Percentiles rank a stretch among this genome's conserved stretches.
These are phyloP conservation scores for Phaffomyces antillensis DNA, from an alignment of 805 yeast genomes.

Conservation along the genomic window DNA sequence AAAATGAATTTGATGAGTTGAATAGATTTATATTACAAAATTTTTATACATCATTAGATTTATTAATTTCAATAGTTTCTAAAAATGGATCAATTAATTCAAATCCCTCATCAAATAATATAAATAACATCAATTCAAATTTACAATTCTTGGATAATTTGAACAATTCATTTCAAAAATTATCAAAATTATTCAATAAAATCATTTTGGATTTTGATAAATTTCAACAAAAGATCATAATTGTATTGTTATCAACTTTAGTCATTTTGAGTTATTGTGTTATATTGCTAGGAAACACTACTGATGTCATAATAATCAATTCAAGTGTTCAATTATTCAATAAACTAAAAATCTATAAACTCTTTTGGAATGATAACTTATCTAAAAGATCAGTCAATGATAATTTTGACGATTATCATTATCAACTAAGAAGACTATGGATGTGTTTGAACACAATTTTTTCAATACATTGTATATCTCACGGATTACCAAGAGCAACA, in stretches of 20 bases:
- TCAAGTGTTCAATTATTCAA: constrained; percentile 47
- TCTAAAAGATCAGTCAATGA: constrained; percentile 7
- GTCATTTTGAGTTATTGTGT: constrained; percentile 47
- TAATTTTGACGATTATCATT: constrained; percentile 20
- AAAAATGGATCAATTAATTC: constrained; percentile 6
- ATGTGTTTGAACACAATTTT: constrained; percentile 42
- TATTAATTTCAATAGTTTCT: constrained; percentile 11
- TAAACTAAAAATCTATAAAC: constrained; percentile 45
- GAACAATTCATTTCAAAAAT: constrained; percentile 7
- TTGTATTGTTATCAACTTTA: constrained; percentile 23
- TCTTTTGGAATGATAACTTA: constrained; percentile 18
- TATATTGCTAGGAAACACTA: constrained; percentile 51
- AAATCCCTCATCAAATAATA: neutral
- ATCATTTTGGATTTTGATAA: constrained; percentile 6
- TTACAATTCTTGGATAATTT: constrained; percentile 9
- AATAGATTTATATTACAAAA: constrained; percentile 12
- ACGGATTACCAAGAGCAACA: constrained; percentile 37
- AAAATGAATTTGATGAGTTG: constrained; percentile 16
- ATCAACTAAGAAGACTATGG: constrained; percentile 36
- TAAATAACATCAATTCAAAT: neutral
- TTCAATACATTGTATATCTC: constrained; percentile 43
- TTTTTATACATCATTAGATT: constrained; percentile 16
- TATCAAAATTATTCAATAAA: constrained; percentile 13
- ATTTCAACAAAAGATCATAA: constrained; percentile 10
- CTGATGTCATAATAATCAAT: constrained; percentile 46